Evolutionary conservation across 805 yeast genomes (phyloP), one percentile per base, ranked within the genome.

Genomic region (Candida krabiensis): DNA sequence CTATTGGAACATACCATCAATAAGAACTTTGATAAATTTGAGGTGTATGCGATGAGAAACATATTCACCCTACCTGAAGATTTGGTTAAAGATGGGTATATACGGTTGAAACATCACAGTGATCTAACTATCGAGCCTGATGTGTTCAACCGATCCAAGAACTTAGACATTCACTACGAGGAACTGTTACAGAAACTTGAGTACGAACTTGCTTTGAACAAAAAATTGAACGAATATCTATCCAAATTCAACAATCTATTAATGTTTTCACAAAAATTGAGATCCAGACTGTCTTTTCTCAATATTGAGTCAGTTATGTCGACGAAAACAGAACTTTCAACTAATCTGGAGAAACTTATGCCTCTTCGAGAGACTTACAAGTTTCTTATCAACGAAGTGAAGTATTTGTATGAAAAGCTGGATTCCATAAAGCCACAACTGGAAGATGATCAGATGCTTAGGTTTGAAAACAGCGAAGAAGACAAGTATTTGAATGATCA

Each of bases 11-110:
- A 78, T 43, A 73, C 81, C 1, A 83, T 89, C 9, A 96, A 89
- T 61, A 72, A 72, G 49, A 86, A 86, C 56, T 89, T 87, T 58
- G 97, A 90, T 59, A 83, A 83, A 57, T 80, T 86, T 51, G 97
- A 90, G 62, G 64, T 88, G 23, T 90, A 90, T 60, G 75, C 86
- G 2, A 63, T 87, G 35, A 66, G 96, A 53, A 90, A 90, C 56
- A 77, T 90, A 9, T 68, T 90, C 38, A 74, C 73, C 9, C 66
- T 90, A 13, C 96, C 96, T 0, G 62, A 61, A 4, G 84, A 80
- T 11, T 65, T 86, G 23, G 69, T 83, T 1, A 72, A 71, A 3
- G 75, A 66, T 9, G 95, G 96, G 5, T 79, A 77, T 69, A 64
- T 90, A 38, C 61, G 83, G 33, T 64, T 89, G 33, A 71, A 71